Evolutionary conservation across 768 basidiomycete species (phyloP).

Genomic region (Lentinus brumalis): DNA sequence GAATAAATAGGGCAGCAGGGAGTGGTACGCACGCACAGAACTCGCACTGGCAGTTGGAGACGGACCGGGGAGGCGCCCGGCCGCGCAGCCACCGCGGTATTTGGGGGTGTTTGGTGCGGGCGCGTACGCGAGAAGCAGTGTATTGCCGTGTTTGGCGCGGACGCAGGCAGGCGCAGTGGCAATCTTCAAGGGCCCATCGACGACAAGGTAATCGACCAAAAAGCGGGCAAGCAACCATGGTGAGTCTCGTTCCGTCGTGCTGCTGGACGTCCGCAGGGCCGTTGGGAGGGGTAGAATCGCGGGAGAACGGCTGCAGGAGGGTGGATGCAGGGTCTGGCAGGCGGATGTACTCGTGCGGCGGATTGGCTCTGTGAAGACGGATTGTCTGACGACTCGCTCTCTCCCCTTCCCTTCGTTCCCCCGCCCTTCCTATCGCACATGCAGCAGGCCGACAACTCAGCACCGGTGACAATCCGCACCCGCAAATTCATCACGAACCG

Average conservation of each 20-base stretch:
- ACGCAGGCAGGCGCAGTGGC: constrained; percentile 21
- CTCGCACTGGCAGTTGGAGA: not conserved
- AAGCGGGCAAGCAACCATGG: constrained; percentile 33
- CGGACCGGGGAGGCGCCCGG: constrained; percentile 12
- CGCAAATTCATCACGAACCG: constrained; percentile 99
- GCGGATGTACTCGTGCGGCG: constrained; percentile 34
- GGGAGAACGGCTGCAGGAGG: constrained; percentile 30
- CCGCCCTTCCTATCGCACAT: constrained; percentile 20
- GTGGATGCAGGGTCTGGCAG: constrained; percentile 34
- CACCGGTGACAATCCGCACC: constrained; percentile 94
- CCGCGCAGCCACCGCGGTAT: constrained; percentile 6
- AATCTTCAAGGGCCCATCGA: constrained; percentile 27
- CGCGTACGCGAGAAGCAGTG: constrained; percentile 15
- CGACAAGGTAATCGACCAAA: constrained; percentile 32
- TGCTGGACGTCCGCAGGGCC: constrained; percentile 18
- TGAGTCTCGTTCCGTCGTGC: constrained; percentile 25
- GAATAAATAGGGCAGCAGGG: constrained; percentile 16
- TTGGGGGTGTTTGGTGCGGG: constrained; percentile 15
- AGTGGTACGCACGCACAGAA: not conserved
- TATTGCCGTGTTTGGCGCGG: constrained; percentile 24
- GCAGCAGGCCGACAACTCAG: constrained; percentile 74
- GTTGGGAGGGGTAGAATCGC: constrained; percentile 11
- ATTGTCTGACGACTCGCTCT: constrained; percentile 4
- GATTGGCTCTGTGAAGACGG: constrained; percentile 12
- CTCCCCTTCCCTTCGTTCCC: not conserved